A percentile compares a stretch with the other conserved stretches of the same genome.
phyloP scores from a whole-genome alignment of 148 eudicot genomes.

The Selenicereus undatus region DNA sequence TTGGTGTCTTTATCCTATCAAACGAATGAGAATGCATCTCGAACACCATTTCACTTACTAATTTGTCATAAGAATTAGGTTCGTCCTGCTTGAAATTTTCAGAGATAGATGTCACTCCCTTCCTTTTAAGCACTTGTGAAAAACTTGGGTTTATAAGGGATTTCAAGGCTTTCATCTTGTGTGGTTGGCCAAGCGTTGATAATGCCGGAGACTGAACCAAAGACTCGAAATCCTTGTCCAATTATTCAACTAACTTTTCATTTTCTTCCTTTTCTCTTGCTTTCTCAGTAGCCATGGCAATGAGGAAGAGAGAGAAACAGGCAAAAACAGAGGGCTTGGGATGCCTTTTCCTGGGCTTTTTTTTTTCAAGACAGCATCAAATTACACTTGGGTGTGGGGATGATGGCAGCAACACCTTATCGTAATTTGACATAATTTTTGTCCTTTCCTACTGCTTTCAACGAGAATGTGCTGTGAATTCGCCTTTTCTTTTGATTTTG shows the following conservation, averaged over 20 bases:
- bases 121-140: conserved; percentile 37
- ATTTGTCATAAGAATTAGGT: conserved; percentile 78
- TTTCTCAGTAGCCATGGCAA: too few species aligned
- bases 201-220: conserved; percentile 65
- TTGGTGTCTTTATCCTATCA: conserved; percentile 83
- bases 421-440: too few species aligned
- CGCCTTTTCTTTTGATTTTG: too few species aligned
- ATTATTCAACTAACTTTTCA: conserved; percentile 53
- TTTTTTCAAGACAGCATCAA: too few species aligned
- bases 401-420: too few species aligned
- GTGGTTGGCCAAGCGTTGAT: conserved; percentile 63
- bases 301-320: too few species aligned
- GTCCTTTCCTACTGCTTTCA: too few species aligned
- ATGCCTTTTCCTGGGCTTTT: too few species aligned
- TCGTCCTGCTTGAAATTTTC: conserved; percentile 50
- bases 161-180: conserved; percentile 66
- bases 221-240: conserved; percentile 78
- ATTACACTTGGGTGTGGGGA: too few species aligned
- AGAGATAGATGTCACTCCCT: conserved; percentile 29
- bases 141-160: conserved; percentile 57
- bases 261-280: conserved; percentile 91
- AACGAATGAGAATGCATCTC: conserved; percentile 88
- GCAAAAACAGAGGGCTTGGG: too few species aligned
- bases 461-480: too few species aligned
- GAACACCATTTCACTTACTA: conserved; percentile 60